Base-by-base conservation (phyloP, 73 alveolate genomes). In the Paramecium sonneborni region DNA sequence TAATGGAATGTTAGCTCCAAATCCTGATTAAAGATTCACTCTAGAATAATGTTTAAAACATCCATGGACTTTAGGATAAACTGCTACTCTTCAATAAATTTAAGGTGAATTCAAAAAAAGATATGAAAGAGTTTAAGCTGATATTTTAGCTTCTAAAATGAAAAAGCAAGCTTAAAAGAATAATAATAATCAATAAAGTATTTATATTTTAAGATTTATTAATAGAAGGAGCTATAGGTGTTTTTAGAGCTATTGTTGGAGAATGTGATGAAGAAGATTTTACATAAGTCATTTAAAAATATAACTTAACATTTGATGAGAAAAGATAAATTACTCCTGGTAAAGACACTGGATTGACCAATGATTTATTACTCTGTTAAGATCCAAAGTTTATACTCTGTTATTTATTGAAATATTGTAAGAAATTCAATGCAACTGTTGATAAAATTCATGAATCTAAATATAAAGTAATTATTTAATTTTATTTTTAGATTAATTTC, bases 51-150 rank as follows among this genome's bases (percentile, higher is more conserved):
- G 94, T 15, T 70, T 92, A 67, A 91, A 72, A 26, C 96, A 92
- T 62, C 92, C 93, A 24, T 95, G 98, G 98, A 85, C 76, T 62
- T 92, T 90, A 35, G 97, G 98, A 21, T 67, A 58, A 2, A 86
- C 79, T 3, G 92, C 92, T 10, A 67, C 96, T 21, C 30, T 38
- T 23, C 93, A 94, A 15, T 93, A 94, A 74, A 67, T 95, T 44
- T 15, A 37, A 34, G 24, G 62, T 14, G 95, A 95, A 79, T 92
- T 95, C 92, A 18, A 18, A 18, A 37, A 34, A 32, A 92, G 97
- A 88, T 87, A 89, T 74, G 70, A 32, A 37, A 79, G 82, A 30
- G 85, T 93, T 14, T 58, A 93, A 20, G 57, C 74, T 30, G 82
- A 43, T n/a, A n/a, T 24, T 14, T 87, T 56, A 30, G 76, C 76